Conservation (phyloP, 768 basidiomycete genomes). For the Trametes cubensis region DNA sequence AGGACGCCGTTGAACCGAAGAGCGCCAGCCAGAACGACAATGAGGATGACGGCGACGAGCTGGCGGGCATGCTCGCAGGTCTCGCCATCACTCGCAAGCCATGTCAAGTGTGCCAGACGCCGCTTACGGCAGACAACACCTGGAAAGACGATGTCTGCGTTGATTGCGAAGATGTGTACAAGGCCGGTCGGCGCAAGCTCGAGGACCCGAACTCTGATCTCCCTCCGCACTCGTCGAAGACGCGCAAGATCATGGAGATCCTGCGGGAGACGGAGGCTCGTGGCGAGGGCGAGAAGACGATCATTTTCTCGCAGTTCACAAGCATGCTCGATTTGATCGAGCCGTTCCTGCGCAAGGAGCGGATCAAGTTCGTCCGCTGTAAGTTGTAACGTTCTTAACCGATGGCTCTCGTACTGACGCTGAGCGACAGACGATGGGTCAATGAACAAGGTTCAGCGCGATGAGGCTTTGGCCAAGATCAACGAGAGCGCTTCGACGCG, state of each 20-base stretch:
- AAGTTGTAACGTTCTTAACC: conserved; percentile 38
- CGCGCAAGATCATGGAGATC: conserved; percentile 77
- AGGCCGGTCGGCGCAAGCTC: conserved; percentile 48
- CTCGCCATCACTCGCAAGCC: conserved; percentile 64
- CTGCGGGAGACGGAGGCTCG: conserved; percentile 64
- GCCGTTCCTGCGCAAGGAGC: conserved; percentile 72
- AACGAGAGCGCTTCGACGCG: conserved; percentile 55
- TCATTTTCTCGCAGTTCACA: conserved; percentile 95
- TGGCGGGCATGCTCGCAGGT: conserved; percentile 72
- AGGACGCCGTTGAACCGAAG: conserved; percentile 75
- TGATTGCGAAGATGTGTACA: conserved; percentile 59
- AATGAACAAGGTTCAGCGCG: conserved; percentile 78
- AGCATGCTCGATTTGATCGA: conserved; percentile 84
- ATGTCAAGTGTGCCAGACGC: conserved; percentile 74
- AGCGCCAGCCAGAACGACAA: conserved; percentile 56
- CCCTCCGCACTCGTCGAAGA: conserved; percentile 83
- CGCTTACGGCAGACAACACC: conserved; percentile 39
- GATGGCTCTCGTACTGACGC: conserved; percentile 10
- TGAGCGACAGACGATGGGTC: conserved; percentile 78
- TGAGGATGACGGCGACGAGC: conserved; percentile 64
- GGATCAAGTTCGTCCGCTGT: conserved; percentile 85
- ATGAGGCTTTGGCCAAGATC: conserved; percentile 75
- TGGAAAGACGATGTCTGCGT: conserved; percentile 43
- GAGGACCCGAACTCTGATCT: conserved; percentile 39
- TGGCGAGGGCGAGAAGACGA: conserved; percentile 82